A percentile compares a stretch with the other conserved stretches of the same genome.
These are phyloP conservation scores for Plasmodium gonderi DNA, from an alignment of 169 alveolate genomes.

Conservation along the genomic window DNA sequence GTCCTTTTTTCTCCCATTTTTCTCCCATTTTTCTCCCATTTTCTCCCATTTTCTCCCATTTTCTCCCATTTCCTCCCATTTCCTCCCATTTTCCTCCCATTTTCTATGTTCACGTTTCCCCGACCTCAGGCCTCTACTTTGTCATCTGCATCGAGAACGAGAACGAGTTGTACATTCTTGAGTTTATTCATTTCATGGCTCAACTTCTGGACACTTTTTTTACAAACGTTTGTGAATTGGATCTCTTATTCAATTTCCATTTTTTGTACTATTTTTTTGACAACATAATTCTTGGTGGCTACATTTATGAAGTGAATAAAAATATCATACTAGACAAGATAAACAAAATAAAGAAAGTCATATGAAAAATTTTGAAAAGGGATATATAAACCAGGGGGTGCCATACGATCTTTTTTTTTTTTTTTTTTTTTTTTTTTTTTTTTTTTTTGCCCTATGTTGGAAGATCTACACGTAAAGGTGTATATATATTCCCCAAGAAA, in stretches of 20 bases:
- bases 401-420: neutral
- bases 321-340: constrained; percentile 73
- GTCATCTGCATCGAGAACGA: constrained; percentile 92
- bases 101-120: neutral
- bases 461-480: neutral
- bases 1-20: no score
- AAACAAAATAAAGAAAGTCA: constrained; percentile 35
- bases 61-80: neutral
- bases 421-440: neutral
- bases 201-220: constrained; percentile 92
- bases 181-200: constrained; percentile 92
- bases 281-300: constrained; percentile 91
- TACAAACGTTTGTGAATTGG: constrained; percentile 94
- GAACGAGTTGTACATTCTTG: constrained; percentile 90
- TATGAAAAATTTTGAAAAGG: neutral
- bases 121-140: constrained; percentile 87
- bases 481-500: no score
- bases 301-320: constrained; percentile 91
- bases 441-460: neutral
- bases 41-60: neutral
- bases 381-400: neutral
- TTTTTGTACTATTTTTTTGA: constrained; percentile 92
- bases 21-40: no score
- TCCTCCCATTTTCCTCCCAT: neutral
- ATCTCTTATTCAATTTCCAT: constrained; percentile 92